Conservation (phyloP, 768 basidiomycete species). For the Mycena kentingensis region DNA sequence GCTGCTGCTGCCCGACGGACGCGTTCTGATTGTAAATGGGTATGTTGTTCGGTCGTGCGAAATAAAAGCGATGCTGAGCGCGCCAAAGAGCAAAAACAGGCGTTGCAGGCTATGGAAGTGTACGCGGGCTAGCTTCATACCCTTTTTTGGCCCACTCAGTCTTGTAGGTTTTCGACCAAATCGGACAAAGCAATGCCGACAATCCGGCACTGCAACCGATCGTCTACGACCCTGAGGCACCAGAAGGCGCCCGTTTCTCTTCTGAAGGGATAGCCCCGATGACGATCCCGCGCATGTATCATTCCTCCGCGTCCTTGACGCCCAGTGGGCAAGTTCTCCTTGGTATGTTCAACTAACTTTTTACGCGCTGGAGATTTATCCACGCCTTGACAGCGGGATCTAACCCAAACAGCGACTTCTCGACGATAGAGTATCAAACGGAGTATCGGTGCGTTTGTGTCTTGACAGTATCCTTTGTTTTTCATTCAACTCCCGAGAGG, state of each 20-base stretch:
- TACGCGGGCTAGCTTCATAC: too few species aligned
- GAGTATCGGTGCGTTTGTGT: too few species aligned
- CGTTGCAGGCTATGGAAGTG: constrained; percentile 30
- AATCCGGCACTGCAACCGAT: constrained; percentile 41
- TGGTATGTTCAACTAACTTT: constrained; percentile 13
- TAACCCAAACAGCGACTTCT: constrained; percentile 42
- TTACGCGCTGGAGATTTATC: background rate
- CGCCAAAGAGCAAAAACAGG: constrained; percentile 44
- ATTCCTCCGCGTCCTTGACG: constrained; percentile 59
- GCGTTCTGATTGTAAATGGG: constrained; percentile 42
- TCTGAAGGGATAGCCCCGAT: constrained; percentile 46
- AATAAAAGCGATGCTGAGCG: too few species aligned
- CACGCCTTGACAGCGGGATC: constrained; percentile 41
- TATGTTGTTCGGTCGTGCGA: too few species aligned
- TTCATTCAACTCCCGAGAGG: too few species aligned
- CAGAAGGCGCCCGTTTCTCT: constrained; percentile 48
- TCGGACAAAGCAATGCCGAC: constrained; percentile 29
- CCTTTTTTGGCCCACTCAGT: too few species aligned
- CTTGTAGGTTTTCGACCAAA: constrained; percentile 20
- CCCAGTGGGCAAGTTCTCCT: constrained; percentile 45
- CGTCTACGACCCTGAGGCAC: constrained; percentile 48
- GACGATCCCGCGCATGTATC: constrained; percentile 58
- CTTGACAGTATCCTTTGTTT: too few species aligned
- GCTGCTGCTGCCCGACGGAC: constrained; percentile 36
- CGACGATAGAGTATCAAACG: constrained; percentile 9